Evolutionary conservation across 2,329 filamentous ascomycete genomes (phyloP), one percentile per base, ranked within the genome.

Genomic region (Apiospora kogelbergensis): DNA sequence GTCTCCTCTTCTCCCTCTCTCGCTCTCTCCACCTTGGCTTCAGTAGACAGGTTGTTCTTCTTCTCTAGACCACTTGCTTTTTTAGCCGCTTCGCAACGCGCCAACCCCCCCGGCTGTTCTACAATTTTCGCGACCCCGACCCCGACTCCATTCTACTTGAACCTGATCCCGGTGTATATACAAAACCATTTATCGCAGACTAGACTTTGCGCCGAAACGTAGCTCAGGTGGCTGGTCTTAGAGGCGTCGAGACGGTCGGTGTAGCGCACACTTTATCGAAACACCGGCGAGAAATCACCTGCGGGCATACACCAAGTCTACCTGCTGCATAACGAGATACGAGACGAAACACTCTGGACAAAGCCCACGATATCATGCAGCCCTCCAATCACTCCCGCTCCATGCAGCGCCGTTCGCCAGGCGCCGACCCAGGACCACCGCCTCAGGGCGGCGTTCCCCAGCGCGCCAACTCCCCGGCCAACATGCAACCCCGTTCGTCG

Each of bases 401-500:
- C 64, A 81, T 86, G 75, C 88, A 89, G 76, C 86, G 89, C 73
- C 87, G 89, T 74, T 90, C 89, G 66, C 89, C 90, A n/a, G 88
- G 84, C 71, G 86, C 84, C 44, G 89, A 91, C 72, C 84, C 85
- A 75, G 87, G 86, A 67, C 87, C 85, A 74, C 53, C 70, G 67
- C 70, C 71, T 33, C 85, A 88, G 66, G 83, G 86, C 68, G 86
- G 82, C 78, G 82, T 88, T 72, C 84, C 86, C 68, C 78, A 82
- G 68, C 85, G 88, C 68, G 82, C 87, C 65, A 90, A 89, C 76
- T 91, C 90, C 66, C 90, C 91, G 42, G 85, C 78, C 44, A 81
- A 84, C 73, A 83, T 88, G 72, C 89, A 89, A 72, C 83, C 88
- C 70, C 89, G 91, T 70, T 84, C 86, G 40, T 92, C 91, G 10